Evolutionary conservation across 805 yeast species (phyloP).

Genomic region (Zygotorulaspora danielsina): DNA sequence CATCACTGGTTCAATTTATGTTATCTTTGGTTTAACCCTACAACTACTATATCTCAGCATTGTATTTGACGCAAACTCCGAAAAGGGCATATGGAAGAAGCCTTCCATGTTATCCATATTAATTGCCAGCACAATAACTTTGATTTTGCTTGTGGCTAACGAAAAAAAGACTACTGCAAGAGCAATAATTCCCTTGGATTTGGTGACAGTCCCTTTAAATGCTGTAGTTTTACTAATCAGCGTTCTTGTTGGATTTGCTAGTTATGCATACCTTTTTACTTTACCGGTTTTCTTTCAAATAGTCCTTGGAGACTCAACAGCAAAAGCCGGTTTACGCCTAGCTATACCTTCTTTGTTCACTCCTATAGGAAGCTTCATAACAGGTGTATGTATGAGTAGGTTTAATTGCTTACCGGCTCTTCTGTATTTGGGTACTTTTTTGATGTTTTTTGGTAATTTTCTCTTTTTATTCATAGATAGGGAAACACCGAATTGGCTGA

Average conservation of each 20-base stretch:
- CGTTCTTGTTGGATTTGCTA: conserved; percentile 38
- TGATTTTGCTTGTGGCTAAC: conserved; percentile 13
- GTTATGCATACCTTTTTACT: conserved; percentile 41
- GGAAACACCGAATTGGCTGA: conserved; percentile 27
- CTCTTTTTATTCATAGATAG: conserved; percentile 27
- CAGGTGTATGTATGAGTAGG: conserved; percentile 40
- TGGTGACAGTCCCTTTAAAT: conserved; percentile 10
- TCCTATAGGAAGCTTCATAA: conserved; percentile 41
- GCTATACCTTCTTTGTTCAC: conserved; percentile 41
- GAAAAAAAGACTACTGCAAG: conserved; percentile 18
- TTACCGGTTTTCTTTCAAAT: conserved; percentile 43
- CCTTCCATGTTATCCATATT: conserved; percentile 8
- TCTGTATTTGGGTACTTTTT: conserved; percentile 34
- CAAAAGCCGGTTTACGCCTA: conserved; percentile 41
- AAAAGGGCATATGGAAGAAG: conserved; percentile 7
- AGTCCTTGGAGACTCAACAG: conserved; percentile 39
- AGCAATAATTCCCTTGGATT: conserved; percentile 18
- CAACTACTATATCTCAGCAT: conserved; percentile 26
- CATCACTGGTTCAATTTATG: conserved; percentile 33
- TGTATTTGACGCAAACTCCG: conserved; percentile 7
- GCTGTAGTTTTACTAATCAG: conserved; percentile 24
- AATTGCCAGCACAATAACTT: conserved; percentile 8
- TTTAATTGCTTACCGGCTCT: conserved; percentile 29
- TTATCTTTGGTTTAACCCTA: conserved; percentile 35
- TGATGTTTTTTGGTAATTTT: conserved; percentile 39